Conservation (phyloP, 23 red algal species). For the Agarophyton chilense region DNA sequence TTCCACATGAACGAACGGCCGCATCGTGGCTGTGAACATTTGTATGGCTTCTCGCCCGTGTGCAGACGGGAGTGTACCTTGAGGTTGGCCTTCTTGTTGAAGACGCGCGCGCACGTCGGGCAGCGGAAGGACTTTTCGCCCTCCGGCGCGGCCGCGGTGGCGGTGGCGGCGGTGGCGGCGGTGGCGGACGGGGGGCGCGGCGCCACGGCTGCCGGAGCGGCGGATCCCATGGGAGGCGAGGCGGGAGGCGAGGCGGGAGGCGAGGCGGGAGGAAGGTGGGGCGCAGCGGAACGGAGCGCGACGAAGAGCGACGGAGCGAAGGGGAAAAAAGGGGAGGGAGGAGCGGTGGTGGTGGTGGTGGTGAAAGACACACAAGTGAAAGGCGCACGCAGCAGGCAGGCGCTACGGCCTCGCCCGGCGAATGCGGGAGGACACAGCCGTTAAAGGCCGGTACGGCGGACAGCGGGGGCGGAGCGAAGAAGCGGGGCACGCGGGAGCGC, state of each 20-base stretch:
- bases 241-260: too few relatives aligned
- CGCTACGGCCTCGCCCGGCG: too few relatives aligned
- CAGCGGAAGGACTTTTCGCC: constrained; percentile 62
- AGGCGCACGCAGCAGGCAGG: neutral
- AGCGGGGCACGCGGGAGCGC: too few relatives aligned
- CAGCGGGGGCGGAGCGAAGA: too few relatives aligned
- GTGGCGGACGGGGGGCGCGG: too few relatives aligned
- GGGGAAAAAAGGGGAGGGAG: neutral
- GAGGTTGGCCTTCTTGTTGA: constrained; percentile 86
- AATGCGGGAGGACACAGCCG: too few relatives aligned
- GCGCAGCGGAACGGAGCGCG: neutral
- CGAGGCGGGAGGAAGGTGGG: neutral
- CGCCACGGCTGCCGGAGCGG: constrained; percentile 16
- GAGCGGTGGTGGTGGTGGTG: neutral
- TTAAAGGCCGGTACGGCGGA: too few relatives aligned
- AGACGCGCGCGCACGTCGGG: constrained; percentile 57
- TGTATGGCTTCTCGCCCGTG: constrained; percentile 80
- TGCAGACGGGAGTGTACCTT: constrained; percentile 78
- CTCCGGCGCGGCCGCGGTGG: neutral
- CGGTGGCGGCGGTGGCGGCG: too few relatives aligned
- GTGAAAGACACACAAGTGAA: neutral
- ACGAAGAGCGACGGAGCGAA: neutral
- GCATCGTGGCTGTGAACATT: constrained; percentile 60
- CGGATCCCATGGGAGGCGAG: constrained; percentile 24
- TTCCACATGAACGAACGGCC: constrained; percentile 85